Conservation (phyloP, 345 rosid species). For the Atalantia buxifolia region DNA sequence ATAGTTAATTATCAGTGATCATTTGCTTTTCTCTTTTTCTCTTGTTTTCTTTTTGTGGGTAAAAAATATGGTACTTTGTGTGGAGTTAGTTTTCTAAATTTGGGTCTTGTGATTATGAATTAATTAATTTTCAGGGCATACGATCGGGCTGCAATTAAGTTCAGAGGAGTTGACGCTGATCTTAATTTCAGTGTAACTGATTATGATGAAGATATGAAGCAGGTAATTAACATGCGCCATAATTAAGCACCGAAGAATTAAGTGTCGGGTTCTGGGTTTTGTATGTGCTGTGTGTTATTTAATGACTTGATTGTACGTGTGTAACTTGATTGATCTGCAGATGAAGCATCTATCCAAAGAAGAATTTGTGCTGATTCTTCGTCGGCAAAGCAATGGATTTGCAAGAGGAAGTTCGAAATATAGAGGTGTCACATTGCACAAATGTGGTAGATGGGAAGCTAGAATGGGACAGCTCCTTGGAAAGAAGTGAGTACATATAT, state of each 20-base stretch:
- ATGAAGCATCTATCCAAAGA: conserved; percentile 48
- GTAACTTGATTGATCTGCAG: conserved; percentile 24
- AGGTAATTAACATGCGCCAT: conserved; percentile 25
- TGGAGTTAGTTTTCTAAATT: conserved; percentile 6
- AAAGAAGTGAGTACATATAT: conserved; percentile 43
- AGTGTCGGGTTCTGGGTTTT: not conserved
- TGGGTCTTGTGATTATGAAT: not conserved
- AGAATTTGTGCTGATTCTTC: conserved; percentile 58
- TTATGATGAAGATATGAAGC: conserved; percentile 56
- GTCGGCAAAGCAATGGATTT: conserved; percentile 64
- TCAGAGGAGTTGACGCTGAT: conserved; percentile 70
- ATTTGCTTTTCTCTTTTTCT: not conserved
- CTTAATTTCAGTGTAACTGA: conserved; percentile 52
- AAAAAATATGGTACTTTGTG: not conserved
- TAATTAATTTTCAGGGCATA: conserved; percentile 39
- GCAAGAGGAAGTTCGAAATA: conserved; percentile 58
- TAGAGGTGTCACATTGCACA: conserved; percentile 56
- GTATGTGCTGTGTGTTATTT: not conserved
- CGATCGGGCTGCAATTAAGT: conserved; percentile 78
- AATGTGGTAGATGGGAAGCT: conserved; percentile 64
- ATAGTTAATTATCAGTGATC: too few species aligned
- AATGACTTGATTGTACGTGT: not conserved
- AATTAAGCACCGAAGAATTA: not conserved
- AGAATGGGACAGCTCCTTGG: conserved; percentile 60
- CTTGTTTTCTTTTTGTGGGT: not conserved